Conservation (phyloP, 257 asterid species). For the Plectranthus barbatus region DNA sequence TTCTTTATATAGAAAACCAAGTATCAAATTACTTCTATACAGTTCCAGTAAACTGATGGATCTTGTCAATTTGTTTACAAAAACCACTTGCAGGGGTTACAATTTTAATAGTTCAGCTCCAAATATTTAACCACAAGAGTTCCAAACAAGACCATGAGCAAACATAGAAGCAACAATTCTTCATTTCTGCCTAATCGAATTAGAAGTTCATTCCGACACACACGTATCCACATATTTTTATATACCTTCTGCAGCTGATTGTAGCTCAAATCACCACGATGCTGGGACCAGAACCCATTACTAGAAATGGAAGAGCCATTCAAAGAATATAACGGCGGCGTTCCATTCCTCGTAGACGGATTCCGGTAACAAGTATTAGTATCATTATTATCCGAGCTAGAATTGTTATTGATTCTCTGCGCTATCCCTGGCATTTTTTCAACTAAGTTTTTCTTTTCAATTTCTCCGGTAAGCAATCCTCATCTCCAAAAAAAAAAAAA, state of each 20-base stretch:
- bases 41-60: slow-evolving; percentile 12
- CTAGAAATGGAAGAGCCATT: slow-evolving; percentile 34
- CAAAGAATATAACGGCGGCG: slow-evolving; percentile 27
- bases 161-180: slow-evolving; percentile 8
- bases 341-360: slow-evolving; percentile 31
- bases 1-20: slow-evolving; percentile 1
- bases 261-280: slow-evolving; percentile 53
- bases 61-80: background rate
- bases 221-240: background rate
- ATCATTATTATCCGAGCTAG: slow-evolving; percentile 18
- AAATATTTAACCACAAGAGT: slow-evolving; percentile 6
- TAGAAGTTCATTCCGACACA: background rate
- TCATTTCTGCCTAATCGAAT: slow-evolving; percentile 10
- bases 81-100: background rate
- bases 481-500: slow-evolving; percentile 22
- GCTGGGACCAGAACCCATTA: slow-evolving; percentile 80
- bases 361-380: slow-evolving; percentile 20
- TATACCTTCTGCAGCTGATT: slow-evolving; percentile 88
- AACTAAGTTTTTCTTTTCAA: slow-evolving; percentile 24
- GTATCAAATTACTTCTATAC: background rate
- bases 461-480: slow-evolving; percentile 31
- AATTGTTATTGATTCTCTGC: slow-evolving; percentile 34
- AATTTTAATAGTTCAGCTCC: slow-evolving; percentile 1
- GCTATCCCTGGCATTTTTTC: slow-evolving; percentile 75
- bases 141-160: slow-evolving; percentile 6